Base-by-base conservation (phyloP, 225 moss, liverwort and hornwort species). In the Sphagnum tenellum region DNA sequence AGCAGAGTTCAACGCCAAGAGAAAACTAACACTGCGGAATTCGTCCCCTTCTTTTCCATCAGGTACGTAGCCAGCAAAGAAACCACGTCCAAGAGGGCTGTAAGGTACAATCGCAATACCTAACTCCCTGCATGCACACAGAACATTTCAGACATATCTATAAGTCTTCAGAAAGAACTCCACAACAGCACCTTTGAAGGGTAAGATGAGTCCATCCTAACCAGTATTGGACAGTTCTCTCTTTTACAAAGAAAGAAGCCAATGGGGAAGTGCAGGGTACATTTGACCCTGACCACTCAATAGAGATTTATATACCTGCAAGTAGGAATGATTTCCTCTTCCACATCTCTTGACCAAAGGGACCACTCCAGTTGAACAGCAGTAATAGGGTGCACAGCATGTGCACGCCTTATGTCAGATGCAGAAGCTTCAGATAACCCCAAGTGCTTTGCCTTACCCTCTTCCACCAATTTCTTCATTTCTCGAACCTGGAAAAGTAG, bases 331-430 rank as follows among this genome's bases (percentile, higher is more conserved):
- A 29, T 29, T 29, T 29, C 29, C 59, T 69, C 76, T 71, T 76
- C 64, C 7, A 71, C 70, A 66, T 73, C 71, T 57, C 74, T 66
- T 66, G 71, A 62, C 71, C 76, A 71, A 60, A 74, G 73, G 49
- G 75, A 79, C 76, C 71, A 79, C 71, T 79, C 71, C 29, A 76
- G 59, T 66, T 82, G 79, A 50, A 76, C 76, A 47, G 66, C 74
- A 9, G 63, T 71, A 45, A 82, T 66, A 5, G 79, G 69, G 64
- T 76, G 73, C 12, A 79, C 76, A 29, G 69, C 73, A 61, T 71
- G 73, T 12, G 71, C 71, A 46, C 78, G 73, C 10, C 76, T 4
- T 11, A 56, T 56, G 11, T 11, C 13, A 13, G 11, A 11, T 4
- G 56, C 10, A 12, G 56, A 56, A 67, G 73, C 73, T 69, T 76